phyloP scores from a whole-genome alignment of 2,329 filamentous ascomycete genomes.

The Verticillium albo-atrum region DNA sequence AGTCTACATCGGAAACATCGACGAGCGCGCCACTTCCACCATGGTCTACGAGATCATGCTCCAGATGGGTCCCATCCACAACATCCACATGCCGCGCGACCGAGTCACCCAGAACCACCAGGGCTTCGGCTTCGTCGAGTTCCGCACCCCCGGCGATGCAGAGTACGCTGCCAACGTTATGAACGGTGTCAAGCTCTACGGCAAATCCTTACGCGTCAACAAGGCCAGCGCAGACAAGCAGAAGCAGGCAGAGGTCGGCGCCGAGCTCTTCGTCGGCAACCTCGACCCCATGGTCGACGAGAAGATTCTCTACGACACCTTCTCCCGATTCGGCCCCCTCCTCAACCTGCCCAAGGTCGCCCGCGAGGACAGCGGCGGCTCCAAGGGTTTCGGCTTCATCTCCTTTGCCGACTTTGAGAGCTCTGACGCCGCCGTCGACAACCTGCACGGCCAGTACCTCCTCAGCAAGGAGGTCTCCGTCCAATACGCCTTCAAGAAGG shows the following conservation, averaged over 20 bases:
- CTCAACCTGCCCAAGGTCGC: slow-evolving; percentile 86
- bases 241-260: slow-evolving; percentile 87
- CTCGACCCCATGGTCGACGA: slow-evolving; percentile 92
- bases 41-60: slow-evolving; percentile 98
- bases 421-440: slow-evolving; percentile 83
- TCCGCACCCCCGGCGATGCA: slow-evolving; percentile 89
- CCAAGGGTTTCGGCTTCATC: slow-evolving; percentile 95
- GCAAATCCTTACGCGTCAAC: slow-evolving; percentile 94
- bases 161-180: slow-evolving; percentile 96
- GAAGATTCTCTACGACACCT: slow-evolving; percentile 91
- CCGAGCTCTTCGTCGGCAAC: slow-evolving; percentile 95
- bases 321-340: slow-evolving; percentile 84
- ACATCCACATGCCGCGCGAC: slow-evolving; percentile 97
- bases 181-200: slow-evolving; percentile 90
- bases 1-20: slow-evolving; percentile 96
- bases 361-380: slow-evolving; percentile 80
- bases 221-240: slow-evolving; percentile 91
- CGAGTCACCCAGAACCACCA: slow-evolving; percentile 95
- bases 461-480: slow-evolving; percentile 96
- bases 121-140: slow-evolving; percentile 98
- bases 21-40: slow-evolving; percentile 88
- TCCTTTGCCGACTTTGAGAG: slow-evolving; percentile 91
- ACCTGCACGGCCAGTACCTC: slow-evolving; percentile 94
- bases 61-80: slow-evolving; percentile 93
- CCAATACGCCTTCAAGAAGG: slow-evolving; percentile 99